A percentile compares a stretch with the other conserved stretches of the same genome.
Conservation (phyloP, 75 land plant genomes). For the Azolla pinnata region DNA sequence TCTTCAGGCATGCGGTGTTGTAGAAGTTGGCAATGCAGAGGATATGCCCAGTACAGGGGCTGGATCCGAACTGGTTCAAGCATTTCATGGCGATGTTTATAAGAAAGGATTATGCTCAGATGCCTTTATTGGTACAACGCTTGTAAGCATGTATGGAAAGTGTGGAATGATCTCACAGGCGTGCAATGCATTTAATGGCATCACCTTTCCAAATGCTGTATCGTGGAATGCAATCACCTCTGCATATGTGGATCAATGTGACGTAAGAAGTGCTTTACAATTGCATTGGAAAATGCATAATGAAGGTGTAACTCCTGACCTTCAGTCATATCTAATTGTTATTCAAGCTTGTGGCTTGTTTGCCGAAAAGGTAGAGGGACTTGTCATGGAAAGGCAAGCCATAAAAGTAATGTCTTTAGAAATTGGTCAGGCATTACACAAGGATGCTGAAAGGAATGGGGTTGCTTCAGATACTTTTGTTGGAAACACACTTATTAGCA, state of each 20-base stretch:
- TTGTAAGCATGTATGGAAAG: slow-evolving; percentile 8
- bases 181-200: slow-evolving; percentile 5
- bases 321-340: slow-evolving; percentile 23
- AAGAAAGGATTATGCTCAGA: not conserved
- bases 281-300: slow-evolving; percentile 27
- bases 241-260: slow-evolving; percentile 1
- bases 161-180: slow-evolving; percentile 13
- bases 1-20: slow-evolving; percentile 5
- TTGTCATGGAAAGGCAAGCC: slow-evolving; percentile 3
- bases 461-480: slow-evolving; percentile 10
- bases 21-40: no score
- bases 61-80: slow-evolving; percentile 1
- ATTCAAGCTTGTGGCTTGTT: slow-evolving; percentile 32
- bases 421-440: slow-evolving; percentile 5
- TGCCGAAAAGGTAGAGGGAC: not conserved
- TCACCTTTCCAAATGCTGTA: slow-evolving; percentile 6
- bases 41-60: no score
- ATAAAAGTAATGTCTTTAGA: not conserved
- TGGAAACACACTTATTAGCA: slow-evolving; percentile 9
- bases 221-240: slow-evolving; percentile 3
- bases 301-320: slow-evolving; percentile 19
- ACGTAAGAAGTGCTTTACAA: not conserved
- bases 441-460: slow-evolving; percentile 1
- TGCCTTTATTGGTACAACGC: slow-evolving; percentile 6
- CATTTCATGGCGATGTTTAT: not conserved